Percentiles rank a stretch among this genome's conserved stretches.
Conservation (phyloP, 2,329 filamentous ascomycete genomes). For the Parasarocladium wereldwijsianum region DNA sequence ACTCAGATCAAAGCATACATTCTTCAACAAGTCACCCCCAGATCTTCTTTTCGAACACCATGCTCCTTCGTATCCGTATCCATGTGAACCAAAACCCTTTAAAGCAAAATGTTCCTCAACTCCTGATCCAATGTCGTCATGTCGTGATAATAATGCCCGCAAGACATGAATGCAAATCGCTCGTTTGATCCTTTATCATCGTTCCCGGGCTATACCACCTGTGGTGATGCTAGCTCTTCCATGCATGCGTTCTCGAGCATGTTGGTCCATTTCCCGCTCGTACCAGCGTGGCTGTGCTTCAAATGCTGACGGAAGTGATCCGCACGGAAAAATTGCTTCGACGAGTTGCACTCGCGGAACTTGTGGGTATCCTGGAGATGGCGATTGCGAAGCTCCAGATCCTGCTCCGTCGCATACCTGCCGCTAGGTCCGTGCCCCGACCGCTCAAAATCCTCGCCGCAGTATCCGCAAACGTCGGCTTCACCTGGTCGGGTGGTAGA, state of each 20-base stretch:
- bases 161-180: too few species aligned
- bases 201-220: too few species aligned
- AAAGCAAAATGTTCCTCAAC: too few species aligned
- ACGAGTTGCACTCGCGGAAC: constrained; percentile 93
- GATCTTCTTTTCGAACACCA: too few species aligned
- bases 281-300: constrained; percentile 92
- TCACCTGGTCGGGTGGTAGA: constrained; percentile 52
- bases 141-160: too few species aligned
- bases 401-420: constrained; percentile 52
- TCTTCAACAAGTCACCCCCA: too few species aligned
- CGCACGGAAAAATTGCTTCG: constrained; percentile 94
- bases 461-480: constrained; percentile 83
- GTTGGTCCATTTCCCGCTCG: constrained; percentile 97
- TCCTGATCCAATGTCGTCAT: too few species aligned
- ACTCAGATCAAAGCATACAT: too few species aligned
- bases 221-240: constrained; percentile 77
- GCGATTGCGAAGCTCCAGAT: constrained; percentile 76
- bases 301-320: constrained; percentile 97
- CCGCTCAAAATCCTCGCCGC: constrained; percentile 71
- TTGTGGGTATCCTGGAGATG: constrained; percentile 90
- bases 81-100: too few species aligned
- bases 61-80: too few species aligned
- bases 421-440: constrained; percentile 25
- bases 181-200: too few species aligned
- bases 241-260: constrained; percentile 95